Conservation (phyloP, 306 rosid species). For the Vigna hirtella region DNA sequence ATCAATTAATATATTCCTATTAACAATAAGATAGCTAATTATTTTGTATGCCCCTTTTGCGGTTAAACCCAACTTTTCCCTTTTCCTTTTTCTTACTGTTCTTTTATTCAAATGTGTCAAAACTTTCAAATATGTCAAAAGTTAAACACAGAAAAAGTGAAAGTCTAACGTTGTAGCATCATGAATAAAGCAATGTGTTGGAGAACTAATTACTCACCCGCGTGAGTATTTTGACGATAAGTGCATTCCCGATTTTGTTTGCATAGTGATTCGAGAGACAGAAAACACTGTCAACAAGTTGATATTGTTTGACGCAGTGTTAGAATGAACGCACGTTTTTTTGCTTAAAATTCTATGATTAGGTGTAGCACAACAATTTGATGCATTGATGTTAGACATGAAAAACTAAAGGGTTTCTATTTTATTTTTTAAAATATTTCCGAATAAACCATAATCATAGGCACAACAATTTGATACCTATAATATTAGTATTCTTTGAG, state of each 20-base stretch:
- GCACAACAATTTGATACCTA: neutral
- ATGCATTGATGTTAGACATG: neutral
- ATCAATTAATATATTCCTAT: neutral
- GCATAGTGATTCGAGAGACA: neutral
- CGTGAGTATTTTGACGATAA: constrained; percentile 19
- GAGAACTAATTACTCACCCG: neutral
- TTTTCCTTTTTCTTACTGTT: neutral
- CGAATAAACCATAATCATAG: neutral
- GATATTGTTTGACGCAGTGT: neutral
- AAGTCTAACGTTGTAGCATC: neutral
- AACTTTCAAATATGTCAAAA: constrained; percentile 12
- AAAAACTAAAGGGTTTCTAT: neutral
- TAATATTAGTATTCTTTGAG: neutral
- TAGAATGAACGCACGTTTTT: neutral
- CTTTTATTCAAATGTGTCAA: neutral
- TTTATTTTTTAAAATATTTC: neutral
- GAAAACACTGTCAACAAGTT: neutral
- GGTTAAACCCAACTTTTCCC: neutral
- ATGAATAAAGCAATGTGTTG: neutral
- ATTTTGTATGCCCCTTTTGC: neutral
- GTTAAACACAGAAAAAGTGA: constrained; percentile 1
- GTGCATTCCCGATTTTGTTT: neutral
- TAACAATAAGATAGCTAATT: neutral
- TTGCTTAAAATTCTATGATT: neutral
- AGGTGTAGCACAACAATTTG: neutral